Base-by-base conservation (phyloP, 2,329 filamentous ascomycete species). In the Didymella pomorum region DNA sequence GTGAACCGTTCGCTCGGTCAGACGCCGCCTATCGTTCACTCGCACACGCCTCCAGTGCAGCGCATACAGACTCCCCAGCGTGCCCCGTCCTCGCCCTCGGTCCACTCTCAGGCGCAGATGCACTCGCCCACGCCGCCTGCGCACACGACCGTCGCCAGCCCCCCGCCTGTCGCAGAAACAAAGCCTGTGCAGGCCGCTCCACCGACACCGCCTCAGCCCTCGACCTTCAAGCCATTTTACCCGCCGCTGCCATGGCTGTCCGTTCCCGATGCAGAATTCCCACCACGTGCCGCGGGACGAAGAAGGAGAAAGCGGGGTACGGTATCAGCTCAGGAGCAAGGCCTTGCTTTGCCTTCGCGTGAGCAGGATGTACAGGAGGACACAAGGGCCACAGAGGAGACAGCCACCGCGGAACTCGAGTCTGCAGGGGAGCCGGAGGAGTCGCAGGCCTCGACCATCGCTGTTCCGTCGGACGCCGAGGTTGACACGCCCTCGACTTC, bases 181-280 rank as follows among this genome's bases (percentile, higher is more conserved):
- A 66, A 68, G 61, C 57, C 66, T n/a, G 52, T 44, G 11, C 61
- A 58, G 18, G 45, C 65, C 10, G 56, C 58, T 25, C 59, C 63
- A 16, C 62, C 66, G n/a, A 52, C 59, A 20, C 59, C 56, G 4
- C 66, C 69, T 16, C 69, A 70, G 43, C 67, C 67, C 23, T 62
- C 69, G 9, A 62, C 66, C 8, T 67, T 67, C 50, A 79, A 78
- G 69, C 81, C 82, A 2, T 86, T 81, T 69, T 79, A 80, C 60
- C 81, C 84, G 58, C 78, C 79, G 12, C 75, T 88, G 20, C 86
- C 86, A 11, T 88, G 86, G 86, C 79, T 86, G 31, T 88, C 86
- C 12, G 80, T 83, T 26, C 80, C 83, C 16, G 82, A 83, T 20
- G 76, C 75, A 29, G 75, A 80, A 2, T 88, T 88, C 67, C 86